These are phyloP conservation scores for Elsinoe perseae DNA, from an alignment of 2,329 filamentous ascomycete genomes.

Conservation along the genomic window DNA sequence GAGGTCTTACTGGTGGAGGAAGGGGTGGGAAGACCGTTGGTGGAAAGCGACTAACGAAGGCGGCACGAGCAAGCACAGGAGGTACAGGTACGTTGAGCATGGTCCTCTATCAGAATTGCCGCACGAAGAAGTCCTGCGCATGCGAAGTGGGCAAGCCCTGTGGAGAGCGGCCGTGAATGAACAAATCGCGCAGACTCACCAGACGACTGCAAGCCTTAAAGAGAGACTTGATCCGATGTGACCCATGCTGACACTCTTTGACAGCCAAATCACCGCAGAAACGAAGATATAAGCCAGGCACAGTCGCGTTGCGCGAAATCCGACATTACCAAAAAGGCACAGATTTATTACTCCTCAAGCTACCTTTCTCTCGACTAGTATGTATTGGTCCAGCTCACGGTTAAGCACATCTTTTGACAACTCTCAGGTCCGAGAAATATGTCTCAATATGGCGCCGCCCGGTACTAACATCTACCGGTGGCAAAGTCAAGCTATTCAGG, in stretches of 20 bases:
- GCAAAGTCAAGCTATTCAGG: conserved; percentile 96
- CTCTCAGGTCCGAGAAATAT: conserved; percentile 71
- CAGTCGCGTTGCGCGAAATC: conserved; percentile 96
- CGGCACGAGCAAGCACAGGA: not conserved
- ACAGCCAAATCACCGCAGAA: conserved; percentile 21
- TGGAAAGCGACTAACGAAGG: conserved; percentile 1
- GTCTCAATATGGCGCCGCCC: conserved; percentile 81
- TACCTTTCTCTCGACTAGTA: conserved; percentile 91
- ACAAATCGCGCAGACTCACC: too few relatives aligned
- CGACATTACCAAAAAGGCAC: conserved; percentile 97
- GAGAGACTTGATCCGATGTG: not conserved
- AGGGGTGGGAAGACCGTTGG: conserved; percentile 14
- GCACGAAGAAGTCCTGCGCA: too few relatives aligned
- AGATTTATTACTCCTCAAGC: conserved; percentile 91
- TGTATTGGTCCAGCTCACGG: conserved; percentile 17
- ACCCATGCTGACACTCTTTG: not conserved
- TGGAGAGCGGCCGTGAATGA: too few relatives aligned
- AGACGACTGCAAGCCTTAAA: too few relatives aligned
- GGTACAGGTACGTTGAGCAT: not conserved
- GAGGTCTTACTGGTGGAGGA: not conserved
- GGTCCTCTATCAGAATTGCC: too few relatives aligned
- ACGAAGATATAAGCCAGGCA: conserved; percentile 50
- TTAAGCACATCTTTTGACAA: not conserved
- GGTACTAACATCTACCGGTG: conserved; percentile 66
- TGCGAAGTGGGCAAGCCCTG: too few relatives aligned